These are phyloP conservation scores for Neonectria coccinea DNA, from an alignment of 2,329 filamentous ascomycete species.

Conservation along the genomic window DNA sequence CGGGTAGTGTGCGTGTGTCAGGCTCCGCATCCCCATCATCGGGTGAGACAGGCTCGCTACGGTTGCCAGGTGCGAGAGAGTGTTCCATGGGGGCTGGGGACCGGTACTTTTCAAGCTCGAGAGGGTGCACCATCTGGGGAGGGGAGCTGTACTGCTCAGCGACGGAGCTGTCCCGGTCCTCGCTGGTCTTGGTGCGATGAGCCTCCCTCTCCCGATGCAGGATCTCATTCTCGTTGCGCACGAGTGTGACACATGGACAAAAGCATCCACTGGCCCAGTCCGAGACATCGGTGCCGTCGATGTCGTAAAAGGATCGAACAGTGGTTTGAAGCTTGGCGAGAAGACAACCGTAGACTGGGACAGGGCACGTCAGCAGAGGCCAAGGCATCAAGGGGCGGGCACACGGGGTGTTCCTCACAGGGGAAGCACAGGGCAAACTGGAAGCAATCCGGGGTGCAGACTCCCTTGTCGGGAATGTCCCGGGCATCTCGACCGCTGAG, in stretches of 20 bases:
- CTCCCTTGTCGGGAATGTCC: conserved; percentile 29
- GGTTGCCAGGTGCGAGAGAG: conserved; percentile 18
- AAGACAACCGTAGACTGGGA: conserved; percentile 48
- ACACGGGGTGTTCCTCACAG: conserved; percentile 37
- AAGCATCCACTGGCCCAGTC: conserved; percentile 47
- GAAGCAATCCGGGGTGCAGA: conserved; percentile 42
- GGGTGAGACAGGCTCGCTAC: conserved; percentile 16
- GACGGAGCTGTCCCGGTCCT: conserved; percentile 11
- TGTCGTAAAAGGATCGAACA: conserved; percentile 50
- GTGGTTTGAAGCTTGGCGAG: conserved; percentile 46
- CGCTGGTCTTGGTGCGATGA: conserved; percentile 22
- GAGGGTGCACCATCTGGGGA: conserved; percentile 39
- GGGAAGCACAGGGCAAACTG: conserved; percentile 43
- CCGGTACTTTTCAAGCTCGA: conserved; percentile 36
- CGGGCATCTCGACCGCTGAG: conserved; percentile 36
- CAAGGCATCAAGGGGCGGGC: not conserved
- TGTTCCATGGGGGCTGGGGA: conserved; percentile 40
- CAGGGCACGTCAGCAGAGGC: conserved; percentile 1
- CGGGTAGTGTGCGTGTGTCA: conserved; percentile 22
- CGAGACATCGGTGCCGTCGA: conserved; percentile 39
- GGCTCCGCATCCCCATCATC: conserved; percentile 6
- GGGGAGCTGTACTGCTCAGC: conserved; percentile 37
- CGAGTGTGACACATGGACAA: conserved; percentile 46
- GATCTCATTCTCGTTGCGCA: conserved; percentile 50
- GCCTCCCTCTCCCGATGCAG: conserved; percentile 43